Conservation (phyloP, 352 stramenopile species). For the Phytopythium oedochilum region DNA sequence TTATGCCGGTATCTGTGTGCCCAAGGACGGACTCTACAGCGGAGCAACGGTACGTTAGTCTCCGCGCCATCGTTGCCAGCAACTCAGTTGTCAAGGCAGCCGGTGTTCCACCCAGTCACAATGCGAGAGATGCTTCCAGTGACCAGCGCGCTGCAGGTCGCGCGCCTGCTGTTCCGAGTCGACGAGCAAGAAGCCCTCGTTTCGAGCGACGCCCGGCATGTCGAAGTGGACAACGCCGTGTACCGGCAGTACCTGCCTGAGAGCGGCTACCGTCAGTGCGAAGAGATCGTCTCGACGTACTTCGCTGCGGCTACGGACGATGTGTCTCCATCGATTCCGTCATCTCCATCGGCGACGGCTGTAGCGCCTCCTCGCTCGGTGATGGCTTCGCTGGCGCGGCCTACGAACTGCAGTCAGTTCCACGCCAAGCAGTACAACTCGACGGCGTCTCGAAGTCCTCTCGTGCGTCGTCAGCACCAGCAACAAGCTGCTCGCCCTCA, state of each 20-base stretch:
- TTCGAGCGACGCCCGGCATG: constrained; percentile 25
- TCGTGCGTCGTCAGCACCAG: constrained; percentile 26
- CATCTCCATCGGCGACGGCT: neutral
- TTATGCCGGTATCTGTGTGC: constrained; percentile 36
- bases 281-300: constrained; percentile 40
- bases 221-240: constrained; percentile 50
- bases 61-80: neutral
- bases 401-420: constrained; percentile 60
- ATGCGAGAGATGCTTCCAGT: constrained; percentile 60
- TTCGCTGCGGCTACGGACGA: constrained; percentile 19
- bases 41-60: neutral
- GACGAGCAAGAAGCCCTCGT: constrained; percentile 34
- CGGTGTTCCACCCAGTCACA: constrained; percentile 38
- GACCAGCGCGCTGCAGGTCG: constrained; percentile 32
- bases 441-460: constrained; percentile 38
- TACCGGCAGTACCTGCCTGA: constrained; percentile 54
- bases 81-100: constrained; percentile 19
- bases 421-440: constrained; percentile 48
- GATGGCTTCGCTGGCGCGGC: constrained; percentile 17
- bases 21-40: neutral
- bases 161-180: constrained; percentile 44
- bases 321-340: neutral
- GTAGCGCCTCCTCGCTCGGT: constrained; percentile 9
- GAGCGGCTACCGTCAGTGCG: constrained; percentile 41
- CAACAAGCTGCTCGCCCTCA: neutral